Percentiles rank a stretch among this genome's conserved stretches.
Conservation (phyloP, 1,139 yeast genomes). For the Pichiaceae sp. region DNA sequence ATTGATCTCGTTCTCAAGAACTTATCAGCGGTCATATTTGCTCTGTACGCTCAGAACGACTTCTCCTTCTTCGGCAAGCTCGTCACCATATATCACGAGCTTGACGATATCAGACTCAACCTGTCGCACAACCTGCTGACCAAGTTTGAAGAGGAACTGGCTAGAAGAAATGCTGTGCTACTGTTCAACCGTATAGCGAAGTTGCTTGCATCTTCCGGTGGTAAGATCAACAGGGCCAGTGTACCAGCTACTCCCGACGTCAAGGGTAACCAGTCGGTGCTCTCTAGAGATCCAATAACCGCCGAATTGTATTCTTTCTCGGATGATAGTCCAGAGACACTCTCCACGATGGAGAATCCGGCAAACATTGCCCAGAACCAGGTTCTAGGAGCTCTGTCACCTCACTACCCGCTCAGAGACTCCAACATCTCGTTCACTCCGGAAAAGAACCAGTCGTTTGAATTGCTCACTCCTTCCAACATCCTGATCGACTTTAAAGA, state of each 20-base stretch:
- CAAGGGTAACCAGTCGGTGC: constrained; percentile 66
- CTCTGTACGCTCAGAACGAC: constrained; percentile 65
- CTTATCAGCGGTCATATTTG: constrained; percentile 55
- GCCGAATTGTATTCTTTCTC: constrained; percentile 54
- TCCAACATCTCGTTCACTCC: constrained; percentile 35
- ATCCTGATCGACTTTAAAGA: constrained; percentile 74
- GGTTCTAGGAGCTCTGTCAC: constrained; percentile 61
- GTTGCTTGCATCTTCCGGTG: constrained; percentile 39
- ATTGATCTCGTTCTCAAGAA: constrained; percentile 48
- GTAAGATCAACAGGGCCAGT: constrained; percentile 21
- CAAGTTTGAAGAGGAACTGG: constrained; percentile 42
- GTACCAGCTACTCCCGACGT: constrained; percentile 39
- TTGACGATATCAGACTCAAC: constrained; percentile 58
- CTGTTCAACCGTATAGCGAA: constrained; percentile 62
- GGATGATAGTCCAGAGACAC: constrained; percentile 13
- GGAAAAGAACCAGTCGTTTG: constrained; percentile 36
- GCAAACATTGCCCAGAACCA: constrained; percentile 63
- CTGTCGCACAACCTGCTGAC: constrained; percentile 53
- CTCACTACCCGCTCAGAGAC: constrained; percentile 56
- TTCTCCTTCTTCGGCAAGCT: constrained; percentile 52
- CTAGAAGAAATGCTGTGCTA: constrained; percentile 53
- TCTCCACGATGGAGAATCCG: constrained; percentile 26
- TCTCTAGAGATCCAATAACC: constrained; percentile 51
- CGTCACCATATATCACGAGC: constrained; percentile 42
- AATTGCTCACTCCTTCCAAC: constrained; percentile 58